Base-by-base conservation (phyloP, 164 flowering plant species). In the Pachysandra terminalis region DNA sequence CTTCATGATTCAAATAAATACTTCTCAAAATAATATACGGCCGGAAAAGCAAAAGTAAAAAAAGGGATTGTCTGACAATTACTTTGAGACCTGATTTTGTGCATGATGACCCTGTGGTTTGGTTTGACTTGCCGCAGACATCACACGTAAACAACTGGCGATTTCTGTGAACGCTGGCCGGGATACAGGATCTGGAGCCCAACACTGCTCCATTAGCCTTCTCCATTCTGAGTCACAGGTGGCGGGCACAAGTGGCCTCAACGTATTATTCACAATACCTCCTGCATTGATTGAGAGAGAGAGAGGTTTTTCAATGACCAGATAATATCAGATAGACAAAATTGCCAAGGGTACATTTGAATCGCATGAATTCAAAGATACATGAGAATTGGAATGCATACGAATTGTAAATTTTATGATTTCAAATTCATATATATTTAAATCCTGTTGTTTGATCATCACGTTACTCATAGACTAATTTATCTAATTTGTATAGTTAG, bases 151-250 rank as follows among this genome's bases (percentile, higher is more conserved):
- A 0, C 86, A 86, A 61, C 84, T 67, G 6, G 88, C 87, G n/a
- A 90, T 86, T 72, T 87, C 93, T 0, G 96, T 80, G 78, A 90
- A 90, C 10, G 86, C 82, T 49, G 96, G 96, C 68, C 96, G 77
- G 59, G 52, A 80, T 9, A 77, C 61, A 28, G 91, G 96, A 66
- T 87, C 85, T 7, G 93, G 96, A 1, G 93, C 89, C 96, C 96
- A 90, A 59, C 93, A 90, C 64, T 86, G 81, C 81, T 90, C 96
- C 96, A 90, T 90, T 32, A 90, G 75, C 63, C 48, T 69, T 71
- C 79, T 86, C 96, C 96, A 90, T 61, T 90, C 93, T 22, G 80
- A 37, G 74, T 90, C 96, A 64, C 96, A 90, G 67, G 14, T 73
- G 70, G 75, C 80, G 61, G 96, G 96, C 22, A 90, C 79, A 0